phyloP scores from a whole-genome alignment of 139 green algal genomes.

The Yamagishiella unicocca region DNA sequence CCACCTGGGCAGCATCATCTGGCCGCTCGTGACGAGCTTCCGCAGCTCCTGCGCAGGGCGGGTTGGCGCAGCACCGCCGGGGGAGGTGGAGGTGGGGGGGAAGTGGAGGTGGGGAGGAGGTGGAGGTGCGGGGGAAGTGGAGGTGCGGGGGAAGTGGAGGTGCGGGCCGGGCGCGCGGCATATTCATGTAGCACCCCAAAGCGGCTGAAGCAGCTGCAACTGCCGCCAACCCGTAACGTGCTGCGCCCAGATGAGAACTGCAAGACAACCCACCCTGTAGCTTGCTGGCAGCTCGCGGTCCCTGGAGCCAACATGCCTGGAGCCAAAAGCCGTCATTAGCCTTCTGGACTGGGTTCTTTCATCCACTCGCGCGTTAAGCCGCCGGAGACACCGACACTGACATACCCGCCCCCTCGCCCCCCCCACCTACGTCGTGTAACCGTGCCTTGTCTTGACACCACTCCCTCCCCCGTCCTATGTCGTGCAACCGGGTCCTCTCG shows the following conservation, averaged over 20 bases:
- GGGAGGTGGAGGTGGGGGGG: not conserved
- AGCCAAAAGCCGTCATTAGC: too few relatives aligned
- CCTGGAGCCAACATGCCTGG: too few relatives aligned
- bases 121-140: not conserved
- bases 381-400: not conserved
- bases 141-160: not conserved
- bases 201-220: not conserved
- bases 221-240: too few relatives aligned
- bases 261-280: too few relatives aligned
- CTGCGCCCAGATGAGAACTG: too few relatives aligned
- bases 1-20: conserved; percentile 80
- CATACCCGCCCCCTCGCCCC: not conserved
- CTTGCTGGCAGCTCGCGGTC: too few relatives aligned
- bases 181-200: not conserved
- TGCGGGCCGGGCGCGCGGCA: not conserved
- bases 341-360: too few relatives aligned
- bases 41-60: conserved; percentile 62
- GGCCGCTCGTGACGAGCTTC: conserved; percentile 61
- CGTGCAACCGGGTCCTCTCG: not conserved
- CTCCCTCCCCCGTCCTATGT: too few relatives aligned
- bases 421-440: not conserved
- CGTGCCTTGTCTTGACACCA: not conserved
- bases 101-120: not conserved
- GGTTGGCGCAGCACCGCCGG: not conserved
- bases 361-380: not conserved